phyloP scores from a whole-genome alignment of 2,329 filamentous ascomycete genomes.

The Monilinia polystroma region DNA sequence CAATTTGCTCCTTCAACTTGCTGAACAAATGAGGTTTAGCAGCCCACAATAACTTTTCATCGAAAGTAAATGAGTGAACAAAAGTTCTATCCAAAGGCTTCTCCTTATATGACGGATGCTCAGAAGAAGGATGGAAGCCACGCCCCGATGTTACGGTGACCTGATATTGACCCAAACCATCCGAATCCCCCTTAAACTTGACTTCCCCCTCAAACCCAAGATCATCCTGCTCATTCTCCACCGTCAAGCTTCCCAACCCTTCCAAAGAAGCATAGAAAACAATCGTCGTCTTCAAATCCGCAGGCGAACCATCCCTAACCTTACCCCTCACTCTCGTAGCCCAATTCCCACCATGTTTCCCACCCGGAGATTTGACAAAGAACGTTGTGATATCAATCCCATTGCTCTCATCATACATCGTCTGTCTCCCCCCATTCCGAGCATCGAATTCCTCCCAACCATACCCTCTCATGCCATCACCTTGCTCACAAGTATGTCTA shows the following conservation, averaged over 20 bases:
- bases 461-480: constrained; percentile 90
- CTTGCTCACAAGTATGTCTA: constrained; percentile 92
- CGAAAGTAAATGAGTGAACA: constrained; percentile 68
- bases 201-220: constrained; percentile 61
- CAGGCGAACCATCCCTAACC: constrained; percentile 66
- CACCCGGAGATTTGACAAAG: constrained; percentile 90
- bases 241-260: constrained; percentile 65
- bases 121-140: constrained; percentile 59
- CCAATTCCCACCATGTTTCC: constrained; percentile 85
- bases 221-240: constrained; percentile 54
- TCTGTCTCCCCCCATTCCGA: constrained; percentile 80
- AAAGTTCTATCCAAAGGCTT: constrained; percentile 75
- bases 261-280: constrained; percentile 83
- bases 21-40: constrained; percentile 67
- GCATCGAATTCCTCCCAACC: constrained; percentile 98
- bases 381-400: constrained; percentile 86
- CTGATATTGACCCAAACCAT: constrained; percentile 74
- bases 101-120: constrained; percentile 63
- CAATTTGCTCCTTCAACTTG: constrained; percentile 62
- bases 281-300: constrained; percentile 70
- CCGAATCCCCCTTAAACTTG: constrained; percentile 66
- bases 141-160: constrained; percentile 72
- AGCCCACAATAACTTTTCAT: constrained; percentile 77
- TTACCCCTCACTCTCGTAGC: constrained; percentile 82
- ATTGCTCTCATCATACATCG: constrained; percentile 87